phyloP scores from a whole-genome alignment of 257 asterid genomes.

The Ligustrum vulgare region DNA sequence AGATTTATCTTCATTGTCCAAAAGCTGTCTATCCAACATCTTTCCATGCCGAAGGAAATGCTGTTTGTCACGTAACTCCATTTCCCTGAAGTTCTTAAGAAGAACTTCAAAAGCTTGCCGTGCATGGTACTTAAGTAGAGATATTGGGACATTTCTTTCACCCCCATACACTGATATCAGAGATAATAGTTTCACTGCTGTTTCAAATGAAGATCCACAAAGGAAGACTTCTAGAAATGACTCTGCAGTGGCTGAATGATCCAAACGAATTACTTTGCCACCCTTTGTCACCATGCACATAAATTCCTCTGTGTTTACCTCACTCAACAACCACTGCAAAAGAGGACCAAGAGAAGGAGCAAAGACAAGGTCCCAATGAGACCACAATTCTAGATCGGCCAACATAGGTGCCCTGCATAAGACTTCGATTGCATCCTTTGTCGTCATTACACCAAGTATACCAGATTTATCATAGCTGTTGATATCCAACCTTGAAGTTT shows the following conservation, averaged over 20 bases:
- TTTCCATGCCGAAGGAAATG: constrained; percentile 28
- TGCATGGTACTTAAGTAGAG: constrained; percentile 79
- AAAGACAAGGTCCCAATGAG: constrained; percentile 82
- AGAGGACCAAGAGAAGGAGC: constrained; percentile 94
- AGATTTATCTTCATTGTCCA: not conserved
- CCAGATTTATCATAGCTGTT: constrained; percentile 39
- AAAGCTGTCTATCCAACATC: constrained; percentile 14
- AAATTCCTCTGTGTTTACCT: constrained; percentile 65
- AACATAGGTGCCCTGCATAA: constrained; percentile 86
- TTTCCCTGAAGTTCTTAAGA: constrained; percentile 40
- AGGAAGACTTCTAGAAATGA: constrained; percentile 63
- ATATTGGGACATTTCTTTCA: constrained; percentile 60
- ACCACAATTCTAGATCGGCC: constrained; percentile 75
- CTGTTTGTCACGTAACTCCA: constrained; percentile 30
- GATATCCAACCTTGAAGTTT: constrained; percentile 27
- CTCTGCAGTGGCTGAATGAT: constrained; percentile 71
- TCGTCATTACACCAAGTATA: constrained; percentile 41
- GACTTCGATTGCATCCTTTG: constrained; percentile 66
- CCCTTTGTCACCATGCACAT: constrained; percentile 74
- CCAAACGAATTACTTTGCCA: constrained; percentile 78
- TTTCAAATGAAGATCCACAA: constrained; percentile 66
- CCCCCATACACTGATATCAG: constrained; percentile 82
- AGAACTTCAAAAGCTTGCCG: constrained; percentile 66
- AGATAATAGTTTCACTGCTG: constrained; percentile 78
- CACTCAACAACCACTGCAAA: constrained; percentile 79